These are phyloP conservation scores for Zarea fungicola DNA, from an alignment of 2,329 filamentous ascomycete genomes.

Conservation along the genomic window DNA sequence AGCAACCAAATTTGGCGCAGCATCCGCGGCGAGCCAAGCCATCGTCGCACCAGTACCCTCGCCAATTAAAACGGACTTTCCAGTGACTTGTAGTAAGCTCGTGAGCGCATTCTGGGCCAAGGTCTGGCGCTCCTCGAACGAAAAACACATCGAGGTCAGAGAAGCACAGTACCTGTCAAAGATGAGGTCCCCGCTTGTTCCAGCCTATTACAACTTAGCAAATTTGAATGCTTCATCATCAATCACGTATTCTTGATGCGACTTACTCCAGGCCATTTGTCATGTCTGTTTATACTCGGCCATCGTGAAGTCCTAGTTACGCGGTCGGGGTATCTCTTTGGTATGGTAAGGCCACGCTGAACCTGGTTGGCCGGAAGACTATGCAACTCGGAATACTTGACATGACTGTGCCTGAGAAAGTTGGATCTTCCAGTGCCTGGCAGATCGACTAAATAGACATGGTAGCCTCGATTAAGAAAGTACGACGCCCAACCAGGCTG, in stretches of 20 bases:
- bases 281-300: slow-evolving; percentile 24
- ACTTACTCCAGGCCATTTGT: slow-evolving; percentile 35
- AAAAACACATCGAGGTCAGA: slow-evolving; percentile 31
- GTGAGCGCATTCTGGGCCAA: slow-evolving; percentile 31
- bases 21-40: slow-evolving; percentile 45
- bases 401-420: slow-evolving; percentile 18
- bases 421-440: slow-evolving; percentile 34
- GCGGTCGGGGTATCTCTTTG: slow-evolving; percentile 15
- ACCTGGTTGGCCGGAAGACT: slow-evolving; percentile 19
- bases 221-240: background rate
- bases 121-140: slow-evolving; percentile 25
- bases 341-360: slow-evolving; percentile 29
- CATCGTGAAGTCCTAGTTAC: slow-evolving; percentile 16
- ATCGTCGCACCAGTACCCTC: slow-evolving; percentile 45
- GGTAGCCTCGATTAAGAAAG: slow-evolving; percentile 37
- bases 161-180: slow-evolving; percentile 46
- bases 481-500: slow-evolving; percentile 40
- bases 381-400: slow-evolving; percentile 16
- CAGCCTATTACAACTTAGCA: slow-evolving; percentile 21
- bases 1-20: slow-evolving; percentile 40
- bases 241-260: background rate
- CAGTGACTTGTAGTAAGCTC: slow-evolving; percentile 38
- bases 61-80: slow-evolving; percentile 39
- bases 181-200: slow-evolving; percentile 35
- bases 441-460: slow-evolving; percentile 39